Conservation (phyloP, 164 flowering plant species). For the Chimonanthus praecox region DNA sequence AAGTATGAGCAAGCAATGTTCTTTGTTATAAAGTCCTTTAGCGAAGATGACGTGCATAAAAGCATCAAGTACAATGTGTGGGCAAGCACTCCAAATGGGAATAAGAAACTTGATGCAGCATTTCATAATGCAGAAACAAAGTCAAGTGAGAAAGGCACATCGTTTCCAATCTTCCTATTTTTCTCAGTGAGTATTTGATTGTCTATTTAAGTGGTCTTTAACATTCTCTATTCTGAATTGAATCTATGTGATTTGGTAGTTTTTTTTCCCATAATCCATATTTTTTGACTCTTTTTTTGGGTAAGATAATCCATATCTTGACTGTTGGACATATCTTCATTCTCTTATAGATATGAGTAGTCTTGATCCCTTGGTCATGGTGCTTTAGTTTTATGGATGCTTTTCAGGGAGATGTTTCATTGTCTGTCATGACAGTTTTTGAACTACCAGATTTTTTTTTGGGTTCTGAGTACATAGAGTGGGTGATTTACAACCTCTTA, state of each 20-base stretch:
- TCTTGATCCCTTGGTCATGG: background rate
- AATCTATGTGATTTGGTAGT: background rate
- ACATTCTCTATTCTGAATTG: background rate
- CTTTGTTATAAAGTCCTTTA: conserved; percentile 74
- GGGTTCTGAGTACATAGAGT: no score
- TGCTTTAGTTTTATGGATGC: background rate
- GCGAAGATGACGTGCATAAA: conserved; percentile 81
- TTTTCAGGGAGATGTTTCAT: background rate
- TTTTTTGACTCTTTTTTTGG: background rate
- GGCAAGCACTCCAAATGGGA: conserved; percentile 85
- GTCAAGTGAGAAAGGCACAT: conserved; percentile 28
- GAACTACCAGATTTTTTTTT: no score
- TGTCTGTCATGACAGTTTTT: background rate
- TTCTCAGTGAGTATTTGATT: conserved; percentile 47
- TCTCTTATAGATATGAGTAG: background rate
- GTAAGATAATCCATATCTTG: background rate
- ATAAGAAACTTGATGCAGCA: conserved; percentile 73
- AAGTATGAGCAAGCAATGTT: conserved; percentile 68
- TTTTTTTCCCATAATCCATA: no score
- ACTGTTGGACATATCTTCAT: background rate
- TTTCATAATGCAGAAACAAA: conserved; percentile 47
- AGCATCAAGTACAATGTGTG: conserved; percentile 77
- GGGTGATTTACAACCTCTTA: no score
- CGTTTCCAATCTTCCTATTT: conserved; percentile 76
- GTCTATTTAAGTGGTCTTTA: background rate